Base-by-base conservation (phyloP, 2,329 filamentous ascomycete species). In the Cladobotryum protrusum region DNA sequence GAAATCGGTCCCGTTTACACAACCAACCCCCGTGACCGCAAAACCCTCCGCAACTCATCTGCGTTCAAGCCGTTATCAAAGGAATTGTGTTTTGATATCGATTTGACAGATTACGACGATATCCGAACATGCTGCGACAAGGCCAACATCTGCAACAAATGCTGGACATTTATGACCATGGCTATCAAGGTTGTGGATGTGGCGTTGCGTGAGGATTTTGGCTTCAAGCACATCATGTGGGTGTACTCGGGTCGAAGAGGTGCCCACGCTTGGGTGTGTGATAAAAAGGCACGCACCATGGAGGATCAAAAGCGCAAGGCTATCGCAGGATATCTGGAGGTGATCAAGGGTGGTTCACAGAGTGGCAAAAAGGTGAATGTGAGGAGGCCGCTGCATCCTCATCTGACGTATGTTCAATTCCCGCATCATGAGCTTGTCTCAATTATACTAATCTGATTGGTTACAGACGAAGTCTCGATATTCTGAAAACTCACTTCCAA, bases 1-100 rank as follows among this genome's bases (percentile, higher is more conserved):
- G 93, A 99, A 75, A 97, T 99, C 61, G 93, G 93, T 1, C 93
- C 93, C n/a, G 87, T 96, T 44, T 99, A 99, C 72, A 89, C 80
- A 47, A 87, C 90, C 43, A 96, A 97, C 66, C 93, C 93, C 1
- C 86, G 90, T 59, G 93, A 99, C 61, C 85, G 92, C 62, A 99
- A 97, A 72, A 85, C 85, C 0, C 70, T 97, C 33, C 83, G 86
- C 47, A 92, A 90, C 67, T 80, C 85, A 34, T 82, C 82, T 43
- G 82, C 88, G 8, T 96, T 99, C 72, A 86, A 85, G 56, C 92
- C 93, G 0, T 68, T 96, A 32, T 80, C 87, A 49, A 99, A 99
- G 67, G 93, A 99, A 67, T 74, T 99, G 36, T 96, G 96, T 60
- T 97, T 99, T 68, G 93, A 99, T 85, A 97, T 99, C 61, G 93